Percentiles rank a stretch among this genome's conserved stretches.
These are phyloP conservation scores for Cryptococcus jaspeensis DNA, from an alignment of 1,284 basidiomycete species.

Conservation along the genomic window DNA sequence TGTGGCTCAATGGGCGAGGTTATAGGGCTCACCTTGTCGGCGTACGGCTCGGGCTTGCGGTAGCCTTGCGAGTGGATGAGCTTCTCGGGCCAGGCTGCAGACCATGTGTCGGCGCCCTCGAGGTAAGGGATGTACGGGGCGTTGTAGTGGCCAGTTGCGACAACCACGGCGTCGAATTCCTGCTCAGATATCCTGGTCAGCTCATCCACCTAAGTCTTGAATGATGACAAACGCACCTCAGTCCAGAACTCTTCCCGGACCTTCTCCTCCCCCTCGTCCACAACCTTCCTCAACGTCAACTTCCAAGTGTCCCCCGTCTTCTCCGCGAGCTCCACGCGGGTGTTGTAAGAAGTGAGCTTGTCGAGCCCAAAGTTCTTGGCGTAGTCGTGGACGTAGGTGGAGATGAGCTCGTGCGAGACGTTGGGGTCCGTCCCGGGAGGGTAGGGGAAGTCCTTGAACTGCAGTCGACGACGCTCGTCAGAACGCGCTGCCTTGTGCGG, in stretches of 20 bases:
- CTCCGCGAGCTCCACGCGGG: conserved; percentile 56
- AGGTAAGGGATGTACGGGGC: conserved; percentile 55
- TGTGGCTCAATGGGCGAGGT: background rate
- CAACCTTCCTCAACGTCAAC: conserved; percentile 42
- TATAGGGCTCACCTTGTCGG: conserved; percentile 29
- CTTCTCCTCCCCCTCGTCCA: conserved; percentile 50
- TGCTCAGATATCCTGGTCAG: conserved; percentile 15
- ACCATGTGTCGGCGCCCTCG: conserved; percentile 51
- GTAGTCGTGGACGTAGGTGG: conserved; percentile 42
- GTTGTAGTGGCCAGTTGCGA: conserved; percentile 56
- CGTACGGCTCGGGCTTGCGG: conserved; percentile 51
- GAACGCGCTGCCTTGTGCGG: background rate
- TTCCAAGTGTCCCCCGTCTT: conserved; percentile 44
- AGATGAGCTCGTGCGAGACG: conserved; percentile 25
- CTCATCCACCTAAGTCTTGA: background rate
- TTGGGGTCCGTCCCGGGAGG: conserved; percentile 23
- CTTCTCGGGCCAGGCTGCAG: conserved; percentile 43
- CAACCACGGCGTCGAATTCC: conserved; percentile 56
- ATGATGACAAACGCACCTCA: conserved; percentile 38
- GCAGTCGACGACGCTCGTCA: conserved; percentile 18
- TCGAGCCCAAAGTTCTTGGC: conserved; percentile 52
- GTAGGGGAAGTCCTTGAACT: conserved; percentile 35
- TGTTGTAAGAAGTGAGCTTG: conserved; percentile 54
- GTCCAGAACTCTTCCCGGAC: conserved; percentile 30
- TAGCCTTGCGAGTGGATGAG: conserved; percentile 56